A percentile compares a stretch with the other conserved stretches of the same genome.
phyloP scores from a whole-genome alignment of 768 basidiomycete species.

The Agrocybe pediades region DNA sequence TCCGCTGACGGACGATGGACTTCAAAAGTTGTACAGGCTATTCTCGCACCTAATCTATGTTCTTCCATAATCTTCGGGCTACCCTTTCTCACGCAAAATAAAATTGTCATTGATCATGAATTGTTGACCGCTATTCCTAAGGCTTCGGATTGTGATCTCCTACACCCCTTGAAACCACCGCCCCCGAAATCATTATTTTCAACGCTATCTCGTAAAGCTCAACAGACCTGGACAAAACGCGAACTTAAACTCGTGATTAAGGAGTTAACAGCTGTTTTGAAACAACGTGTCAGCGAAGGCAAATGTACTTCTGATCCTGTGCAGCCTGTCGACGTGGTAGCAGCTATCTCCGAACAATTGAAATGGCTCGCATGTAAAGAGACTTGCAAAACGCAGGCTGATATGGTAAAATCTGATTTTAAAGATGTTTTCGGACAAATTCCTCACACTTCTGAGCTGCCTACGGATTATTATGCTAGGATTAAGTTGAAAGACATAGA shows the following conservation, averaged over 20 bases:
- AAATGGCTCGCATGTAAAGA: neutral
- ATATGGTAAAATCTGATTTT: slow-evolving; percentile 14
- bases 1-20: slow-evolving; percentile 18
- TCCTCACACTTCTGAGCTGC: slow-evolving; percentile 27
- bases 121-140: slow-evolving; percentile 9
- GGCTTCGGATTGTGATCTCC: slow-evolving; percentile 5
- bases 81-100: slow-evolving; percentile 34
- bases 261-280: no score
- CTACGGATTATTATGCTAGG: slow-evolving; percentile 17
- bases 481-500: slow-evolving; percentile 29
- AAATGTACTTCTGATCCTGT: neutral
- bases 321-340: slow-evolving; percentile 1
- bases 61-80: slow-evolving; percentile 31
- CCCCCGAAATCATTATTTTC: neutral
- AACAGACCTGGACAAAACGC: neutral
- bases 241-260: no score
- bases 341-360: neutral
- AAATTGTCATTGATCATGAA: slow-evolving; percentile 32
- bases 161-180: slow-evolving; percentile 1
- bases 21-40: slow-evolving; percentile 13
- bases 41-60: slow-evolving; percentile 25
- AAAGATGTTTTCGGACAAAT: slow-evolving; percentile 26
- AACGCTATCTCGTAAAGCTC: neutral
- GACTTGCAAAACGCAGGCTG: neutral
- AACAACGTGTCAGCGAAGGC: no score